These are phyloP conservation scores for Ceratobasidium sp. DNA, from an alignment of 1,284 basidiomycete genomes.

Conservation along the genomic window DNA sequence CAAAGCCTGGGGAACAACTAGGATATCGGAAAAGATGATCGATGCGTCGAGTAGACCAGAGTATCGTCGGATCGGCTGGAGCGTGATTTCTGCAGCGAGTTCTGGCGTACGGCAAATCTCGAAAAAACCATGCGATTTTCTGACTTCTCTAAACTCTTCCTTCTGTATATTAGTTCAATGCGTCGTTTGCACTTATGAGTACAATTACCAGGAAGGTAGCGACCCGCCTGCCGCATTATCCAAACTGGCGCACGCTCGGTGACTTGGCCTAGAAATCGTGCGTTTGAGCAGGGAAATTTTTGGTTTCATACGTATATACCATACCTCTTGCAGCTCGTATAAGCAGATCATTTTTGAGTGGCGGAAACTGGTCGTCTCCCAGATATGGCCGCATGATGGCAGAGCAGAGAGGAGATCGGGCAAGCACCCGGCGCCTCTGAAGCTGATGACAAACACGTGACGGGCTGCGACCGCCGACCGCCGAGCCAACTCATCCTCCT, in stretches of 20 bases:
- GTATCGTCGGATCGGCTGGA: conserved; percentile 91
- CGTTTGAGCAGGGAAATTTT: not conserved
- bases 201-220: conserved; percentile 87
- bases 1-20: conserved; percentile 94
- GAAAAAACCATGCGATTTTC: conserved; percentile 88
- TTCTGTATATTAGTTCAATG: conserved; percentile 42
- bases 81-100: conserved; percentile 84
- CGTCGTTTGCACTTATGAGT: not conserved
- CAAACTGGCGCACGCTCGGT: conserved; percentile 95
- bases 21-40: conserved; percentile 97
- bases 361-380: conserved; percentile 60
- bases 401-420: not conserved
- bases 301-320: conserved; percentile 38
- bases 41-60: conserved; percentile 85
- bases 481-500: not conserved
- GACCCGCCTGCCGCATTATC: conserved; percentile 98
- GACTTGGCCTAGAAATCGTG: conserved; percentile 65
- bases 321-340: conserved; percentile 84
- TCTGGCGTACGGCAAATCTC: conserved; percentile 88
- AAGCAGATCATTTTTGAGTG: conserved; percentile 87
- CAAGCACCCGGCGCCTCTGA: conserved; percentile 12
- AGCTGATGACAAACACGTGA: not conserved
- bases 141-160: conserved; percentile 84
- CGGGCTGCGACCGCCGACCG: not conserved
- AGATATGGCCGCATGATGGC: conserved; percentile 34